These are phyloP conservation scores for Hemisphaericaspora nanyangensis DNA, from an alignment of 805 yeast genomes.

Conservation along the genomic window DNA sequence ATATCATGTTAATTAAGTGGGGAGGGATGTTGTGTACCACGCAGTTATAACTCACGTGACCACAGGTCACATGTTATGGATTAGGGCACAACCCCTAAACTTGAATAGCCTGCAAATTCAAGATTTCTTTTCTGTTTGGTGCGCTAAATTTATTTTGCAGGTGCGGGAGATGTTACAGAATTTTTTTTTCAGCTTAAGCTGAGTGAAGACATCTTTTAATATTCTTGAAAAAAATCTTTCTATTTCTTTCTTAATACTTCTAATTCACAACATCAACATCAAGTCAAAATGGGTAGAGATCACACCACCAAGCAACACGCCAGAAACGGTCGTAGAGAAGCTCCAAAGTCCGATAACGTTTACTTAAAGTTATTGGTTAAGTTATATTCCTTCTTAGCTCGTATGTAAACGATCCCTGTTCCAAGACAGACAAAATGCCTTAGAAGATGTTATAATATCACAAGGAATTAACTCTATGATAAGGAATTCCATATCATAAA, in stretches of 20 bases:
- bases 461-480: background rate
- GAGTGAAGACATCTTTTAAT: too few relatives aligned
- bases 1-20: too few relatives aligned
- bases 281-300: slow-evolving; percentile 88
- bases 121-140: too few relatives aligned
- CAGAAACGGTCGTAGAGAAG: slow-evolving; percentile 94
- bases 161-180: too few relatives aligned
- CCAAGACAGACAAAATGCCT: background rate
- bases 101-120: too few relatives aligned
- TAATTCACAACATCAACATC: background rate
- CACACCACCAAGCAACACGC: slow-evolving; percentile 95
- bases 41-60: too few relatives aligned
- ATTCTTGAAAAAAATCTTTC: background rate
- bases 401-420: slow-evolving; percentile 54
- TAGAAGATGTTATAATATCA: slow-evolving; percentile 5
- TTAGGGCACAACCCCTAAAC: background rate
- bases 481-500: slow-evolving; percentile 3
- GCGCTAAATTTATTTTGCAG: too few relatives aligned
- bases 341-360: slow-evolving; percentile 99
- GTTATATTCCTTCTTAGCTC: slow-evolving; percentile 98
- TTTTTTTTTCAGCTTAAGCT: too few relatives aligned
- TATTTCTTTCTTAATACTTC: background rate
- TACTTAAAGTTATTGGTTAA: slow-evolving; percentile 97
- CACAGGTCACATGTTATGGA: background rate
- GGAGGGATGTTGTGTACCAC: too few relatives aligned